Percentiles rank a stretch among this genome's conserved stretches.
Evolutionary conservation across 352 stramenopile genomes (phyloP).

Genomic region (Pythium phragmitis): DNA sequence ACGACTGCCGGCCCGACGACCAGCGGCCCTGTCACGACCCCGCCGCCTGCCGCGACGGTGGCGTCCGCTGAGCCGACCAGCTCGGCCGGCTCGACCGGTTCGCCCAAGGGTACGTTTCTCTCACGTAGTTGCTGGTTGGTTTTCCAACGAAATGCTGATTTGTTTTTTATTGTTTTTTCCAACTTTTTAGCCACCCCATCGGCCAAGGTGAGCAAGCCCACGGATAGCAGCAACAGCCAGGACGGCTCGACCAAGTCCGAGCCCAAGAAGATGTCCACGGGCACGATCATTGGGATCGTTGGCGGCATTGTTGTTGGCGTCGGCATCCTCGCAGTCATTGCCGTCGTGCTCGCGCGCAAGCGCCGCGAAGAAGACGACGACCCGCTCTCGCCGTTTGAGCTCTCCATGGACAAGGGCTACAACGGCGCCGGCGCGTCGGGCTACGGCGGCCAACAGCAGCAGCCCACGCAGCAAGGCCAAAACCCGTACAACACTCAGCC

Average conservation of each 20-base stretch:
- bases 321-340: conserved; percentile 52
- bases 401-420: conserved; percentile 86
- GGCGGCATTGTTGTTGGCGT: conserved; percentile 62
- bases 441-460: conserved; percentile 14
- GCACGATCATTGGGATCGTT: conserved; percentile 67
- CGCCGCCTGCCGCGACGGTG: neutral
- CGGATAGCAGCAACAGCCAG: conserved; percentile 20
- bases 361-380: conserved; percentile 65
- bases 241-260: neutral
- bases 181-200: neutral
- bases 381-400: conserved; percentile 76
- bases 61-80: neutral
- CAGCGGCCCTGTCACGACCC: neutral
- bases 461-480: conserved; percentile 24
- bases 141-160: neutral
- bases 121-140: neutral
- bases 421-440: conserved; percentile 24
- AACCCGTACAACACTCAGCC: conserved; percentile 5
- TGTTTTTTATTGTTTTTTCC: neutral
- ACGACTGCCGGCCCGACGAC: neutral
- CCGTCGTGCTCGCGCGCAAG: conserved; percentile 56
- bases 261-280: conserved; percentile 58
- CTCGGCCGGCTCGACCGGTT: conserved; percentile 14
- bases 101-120: conserved; percentile 9
- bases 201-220: conserved; percentile 6